phyloP scores from a whole-genome alignment of 805 yeast genomes.

The Wickerhamomyces queroliae region DNA sequence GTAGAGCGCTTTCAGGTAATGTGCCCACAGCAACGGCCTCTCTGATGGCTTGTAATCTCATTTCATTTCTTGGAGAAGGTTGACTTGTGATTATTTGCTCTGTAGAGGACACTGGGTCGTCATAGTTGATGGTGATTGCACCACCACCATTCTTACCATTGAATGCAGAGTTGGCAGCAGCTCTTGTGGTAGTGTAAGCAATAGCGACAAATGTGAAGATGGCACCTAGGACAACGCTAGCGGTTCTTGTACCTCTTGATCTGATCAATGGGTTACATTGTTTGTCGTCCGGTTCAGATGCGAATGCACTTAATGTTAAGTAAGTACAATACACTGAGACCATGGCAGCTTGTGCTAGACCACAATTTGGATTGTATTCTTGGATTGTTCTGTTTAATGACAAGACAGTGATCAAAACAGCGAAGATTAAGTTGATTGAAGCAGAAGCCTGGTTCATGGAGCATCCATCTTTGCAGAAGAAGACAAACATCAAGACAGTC shows the following conservation, averaged over 20 bases:
- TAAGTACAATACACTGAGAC: slow-evolving; percentile 92
- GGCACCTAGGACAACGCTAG: slow-evolving; percentile 85
- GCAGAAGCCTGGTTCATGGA: slow-evolving; percentile 87
- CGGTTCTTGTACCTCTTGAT: slow-evolving; percentile 84
- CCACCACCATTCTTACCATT: slow-evolving; percentile 35
- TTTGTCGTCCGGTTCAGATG: slow-evolving; percentile 94
- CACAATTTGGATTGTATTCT: slow-evolving; percentile 91
- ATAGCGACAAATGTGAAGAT: slow-evolving; percentile 90
- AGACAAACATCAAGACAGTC: slow-evolving; percentile 74
- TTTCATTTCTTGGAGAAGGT: slow-evolving; percentile 56
- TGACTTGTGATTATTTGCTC: slow-evolving; percentile 34
- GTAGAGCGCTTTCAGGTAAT: slow-evolving; percentile 85
- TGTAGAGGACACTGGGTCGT: slow-evolving; percentile 17
- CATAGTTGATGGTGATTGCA: slow-evolving; percentile 26
- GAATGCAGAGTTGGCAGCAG: slow-evolving; percentile 78
- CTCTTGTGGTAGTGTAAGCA: slow-evolving; percentile 95
- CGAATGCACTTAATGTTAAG: slow-evolving; percentile 84
- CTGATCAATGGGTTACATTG: slow-evolving; percentile 89
- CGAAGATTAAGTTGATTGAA: slow-evolving; percentile 63
- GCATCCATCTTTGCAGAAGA: slow-evolving; percentile 80
- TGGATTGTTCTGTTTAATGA: slow-evolving; percentile 82
- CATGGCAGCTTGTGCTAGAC: slow-evolving; percentile 94
- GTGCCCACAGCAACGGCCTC: slow-evolving; percentile 97
- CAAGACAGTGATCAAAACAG: slow-evolving; percentile 56
- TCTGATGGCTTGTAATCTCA: slow-evolving; percentile 81